phyloP scores from a whole-genome alignment of 345 rosid genomes.

The Euphorbia lathyris region DNA sequence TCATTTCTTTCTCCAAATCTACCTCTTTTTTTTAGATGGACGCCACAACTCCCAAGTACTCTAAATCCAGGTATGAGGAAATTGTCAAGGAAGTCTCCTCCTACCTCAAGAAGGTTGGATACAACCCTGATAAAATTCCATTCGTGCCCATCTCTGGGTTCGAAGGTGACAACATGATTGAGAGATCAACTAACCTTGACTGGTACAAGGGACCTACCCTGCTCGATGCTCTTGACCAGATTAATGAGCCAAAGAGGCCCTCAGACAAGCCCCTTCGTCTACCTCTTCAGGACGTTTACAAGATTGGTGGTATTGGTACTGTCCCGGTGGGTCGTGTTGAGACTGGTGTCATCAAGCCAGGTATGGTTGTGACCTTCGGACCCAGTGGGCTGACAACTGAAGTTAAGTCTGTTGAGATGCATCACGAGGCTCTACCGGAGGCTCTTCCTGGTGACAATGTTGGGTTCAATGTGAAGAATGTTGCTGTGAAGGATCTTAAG shows the following conservation, averaged over 20 bases:
- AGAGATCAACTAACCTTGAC: conserved; percentile 20
- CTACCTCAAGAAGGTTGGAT: conserved; percentile 11
- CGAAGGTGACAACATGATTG: conserved; percentile 20
- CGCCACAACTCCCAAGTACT: conserved; percentile 19
- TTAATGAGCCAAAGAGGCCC: conserved; percentile 20
- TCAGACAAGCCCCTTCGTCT: conserved; percentile 22
- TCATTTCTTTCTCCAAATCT: neutral
- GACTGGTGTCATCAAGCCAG: conserved; percentile 18
- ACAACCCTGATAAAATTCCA: conserved; percentile 10
- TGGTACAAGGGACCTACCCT: conserved; percentile 25
- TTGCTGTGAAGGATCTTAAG: conserved; percentile 41
- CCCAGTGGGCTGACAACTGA: conserved; percentile 20
- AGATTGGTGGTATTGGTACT: conserved; percentile 23
- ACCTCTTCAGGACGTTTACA: conserved; percentile 21
- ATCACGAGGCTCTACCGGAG: conserved; percentile 16
- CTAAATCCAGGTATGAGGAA: conserved; percentile 14
- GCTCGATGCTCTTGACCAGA: conserved; percentile 13
- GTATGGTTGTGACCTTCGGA: conserved; percentile 20
- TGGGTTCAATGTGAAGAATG: conserved; percentile 45
- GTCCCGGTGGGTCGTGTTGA: conserved; percentile 25
- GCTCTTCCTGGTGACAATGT: conserved; percentile 17
- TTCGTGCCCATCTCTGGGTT: conserved; percentile 13
- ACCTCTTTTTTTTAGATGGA: conserved; percentile 8
- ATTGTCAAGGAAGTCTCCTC: conserved; percentile 9
- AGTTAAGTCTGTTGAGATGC: conserved; percentile 18